Evolutionary conservation across 306 rosid genomes (phyloP).

Genomic region (Acacia confusa): DNA sequence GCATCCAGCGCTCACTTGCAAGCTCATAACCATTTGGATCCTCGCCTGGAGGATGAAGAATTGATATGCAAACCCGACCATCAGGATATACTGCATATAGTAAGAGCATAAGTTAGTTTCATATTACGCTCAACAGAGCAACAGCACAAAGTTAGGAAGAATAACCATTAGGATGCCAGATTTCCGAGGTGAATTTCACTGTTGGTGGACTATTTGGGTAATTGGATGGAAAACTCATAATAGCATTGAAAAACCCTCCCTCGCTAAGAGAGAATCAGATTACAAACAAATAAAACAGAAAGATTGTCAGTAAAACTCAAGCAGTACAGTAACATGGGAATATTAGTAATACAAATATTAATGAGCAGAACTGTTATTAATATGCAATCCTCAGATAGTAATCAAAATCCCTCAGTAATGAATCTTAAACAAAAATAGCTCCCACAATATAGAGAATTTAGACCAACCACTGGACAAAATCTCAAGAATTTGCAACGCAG

Average conservation of each 20-base stretch:
- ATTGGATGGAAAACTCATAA: conserved; percentile 87
- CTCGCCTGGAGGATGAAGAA: conserved; percentile 97
- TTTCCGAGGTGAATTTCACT: conserved; percentile 75
- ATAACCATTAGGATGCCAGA: conserved; percentile 98
- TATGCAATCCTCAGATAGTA: background rate
- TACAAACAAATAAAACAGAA: conserved; percentile 23
- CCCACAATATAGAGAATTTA: background rate
- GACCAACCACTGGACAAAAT: background rate
- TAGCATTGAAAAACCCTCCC: conserved; percentile 96
- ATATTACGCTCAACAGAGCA: background rate
- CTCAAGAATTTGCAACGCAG: background rate
- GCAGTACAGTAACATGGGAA: conserved; percentile 8
- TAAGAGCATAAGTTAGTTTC: conserved; percentile 22
- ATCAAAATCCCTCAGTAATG: background rate
- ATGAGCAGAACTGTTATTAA: conserved; percentile 8
- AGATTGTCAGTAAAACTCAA: conserved; percentile 16
- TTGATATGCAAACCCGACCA: conserved; percentile 96
- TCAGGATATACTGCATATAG: conserved; percentile 75
- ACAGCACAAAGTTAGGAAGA: background rate
- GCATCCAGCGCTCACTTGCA: conserved; percentile 99
- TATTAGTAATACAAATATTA: background rate
- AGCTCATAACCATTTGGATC: conserved; percentile 98
- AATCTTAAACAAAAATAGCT: conserved; percentile 6
- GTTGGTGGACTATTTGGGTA: conserved; percentile 96
- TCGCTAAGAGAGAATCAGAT: conserved; percentile 54